phyloP scores from a whole-genome alignment of 1,284 basidiomycete genomes.

The Testicularia cyperi region DNA sequence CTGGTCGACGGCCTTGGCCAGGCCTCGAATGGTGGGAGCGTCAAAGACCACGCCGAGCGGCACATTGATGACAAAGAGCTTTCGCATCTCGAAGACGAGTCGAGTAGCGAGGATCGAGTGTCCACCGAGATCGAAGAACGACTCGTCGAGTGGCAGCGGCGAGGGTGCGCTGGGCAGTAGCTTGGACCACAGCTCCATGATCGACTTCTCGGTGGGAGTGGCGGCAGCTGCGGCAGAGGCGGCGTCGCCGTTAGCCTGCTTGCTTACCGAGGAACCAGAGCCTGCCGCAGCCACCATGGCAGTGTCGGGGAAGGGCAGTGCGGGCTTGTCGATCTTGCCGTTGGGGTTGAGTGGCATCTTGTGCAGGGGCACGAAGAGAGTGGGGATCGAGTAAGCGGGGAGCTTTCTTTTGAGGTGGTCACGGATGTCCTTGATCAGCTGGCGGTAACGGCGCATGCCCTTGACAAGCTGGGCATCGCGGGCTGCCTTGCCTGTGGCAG shows the following conservation, averaged over 20 bases:
- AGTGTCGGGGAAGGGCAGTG: slow-evolving; percentile 97
- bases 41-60: slow-evolving; percentile 93
- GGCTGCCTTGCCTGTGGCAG: slow-evolving; percentile 20
- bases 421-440: slow-evolving; percentile 81
- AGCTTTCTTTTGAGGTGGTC: slow-evolving; percentile 97
- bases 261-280: slow-evolving; percentile 6
- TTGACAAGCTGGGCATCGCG: slow-evolving; percentile 42
- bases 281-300: slow-evolving; percentile 66
- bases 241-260: slow-evolving; percentile 9
- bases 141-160: slow-evolving; percentile 83
- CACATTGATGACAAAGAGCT: slow-evolving; percentile 84
- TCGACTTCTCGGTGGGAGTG: slow-evolving; percentile 75
- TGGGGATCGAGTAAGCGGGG: slow-evolving; percentile 66
- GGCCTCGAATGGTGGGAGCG: slow-evolving; percentile 79
- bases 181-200: slow-evolving; percentile 75
- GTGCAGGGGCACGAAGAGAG: slow-evolving; percentile 76
- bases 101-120: slow-evolving; percentile 98
- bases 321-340: slow-evolving; percentile 98
- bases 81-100: slow-evolving; percentile 94
- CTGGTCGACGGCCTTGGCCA: slow-evolving; percentile 76
- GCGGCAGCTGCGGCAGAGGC: slow-evolving; percentile 42
- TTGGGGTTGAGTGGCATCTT: slow-evolving; percentile 99
- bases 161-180: slow-evolving; percentile 80
- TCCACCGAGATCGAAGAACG: slow-evolving; percentile 97
- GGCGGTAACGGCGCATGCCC: slow-evolving; percentile 63